phyloP scores from a whole-genome alignment of 2,329 filamentous ascomycete species.

The Xylariomycetidae sp. region DNA sequence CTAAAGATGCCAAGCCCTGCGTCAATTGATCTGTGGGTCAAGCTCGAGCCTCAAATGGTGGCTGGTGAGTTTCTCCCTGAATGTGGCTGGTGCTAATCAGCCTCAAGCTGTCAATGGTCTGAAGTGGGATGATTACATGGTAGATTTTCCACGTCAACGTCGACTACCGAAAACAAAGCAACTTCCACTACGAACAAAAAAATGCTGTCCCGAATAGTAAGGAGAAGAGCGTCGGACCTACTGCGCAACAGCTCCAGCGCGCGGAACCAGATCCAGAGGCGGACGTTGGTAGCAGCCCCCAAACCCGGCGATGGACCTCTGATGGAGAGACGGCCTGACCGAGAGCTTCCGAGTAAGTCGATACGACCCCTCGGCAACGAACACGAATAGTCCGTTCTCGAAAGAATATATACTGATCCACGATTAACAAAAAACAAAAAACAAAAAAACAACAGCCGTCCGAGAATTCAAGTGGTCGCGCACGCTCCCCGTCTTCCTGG shows the following conservation, averaged over 20 bases:
- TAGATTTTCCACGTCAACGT: too few species aligned
- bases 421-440: too few species aligned
- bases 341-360: conserved; percentile 59
- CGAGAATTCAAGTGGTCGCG: conserved; percentile 58
- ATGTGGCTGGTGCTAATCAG: too few species aligned
- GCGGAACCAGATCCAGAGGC: conserved; percentile 24
- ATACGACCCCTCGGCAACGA: too few species aligned
- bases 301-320: conserved; percentile 57
- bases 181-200: neutral
- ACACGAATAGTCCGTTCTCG: too few species aligned
- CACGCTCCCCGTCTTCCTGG: conserved; percentile 76
- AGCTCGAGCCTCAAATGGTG: too few species aligned
- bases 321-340: conserved; percentile 60
- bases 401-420: too few species aligned
- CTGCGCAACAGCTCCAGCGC: conserved; percentile 15
- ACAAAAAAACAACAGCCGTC: conserved; percentile 36
- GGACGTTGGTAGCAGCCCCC: conserved; percentile 51
- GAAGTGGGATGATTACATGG: too few species aligned
- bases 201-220: conserved; percentile 29
- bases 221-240: conserved; percentile 23
- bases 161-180: neutral
- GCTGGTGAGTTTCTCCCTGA: too few species aligned
- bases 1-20: too few species aligned
- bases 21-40: too few species aligned
- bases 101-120: too few species aligned